These are phyloP conservation scores for Metarhizium sp. DNA, from an alignment of 2,329 filamentous ascomycete species.

Conservation along the genomic window DNA sequence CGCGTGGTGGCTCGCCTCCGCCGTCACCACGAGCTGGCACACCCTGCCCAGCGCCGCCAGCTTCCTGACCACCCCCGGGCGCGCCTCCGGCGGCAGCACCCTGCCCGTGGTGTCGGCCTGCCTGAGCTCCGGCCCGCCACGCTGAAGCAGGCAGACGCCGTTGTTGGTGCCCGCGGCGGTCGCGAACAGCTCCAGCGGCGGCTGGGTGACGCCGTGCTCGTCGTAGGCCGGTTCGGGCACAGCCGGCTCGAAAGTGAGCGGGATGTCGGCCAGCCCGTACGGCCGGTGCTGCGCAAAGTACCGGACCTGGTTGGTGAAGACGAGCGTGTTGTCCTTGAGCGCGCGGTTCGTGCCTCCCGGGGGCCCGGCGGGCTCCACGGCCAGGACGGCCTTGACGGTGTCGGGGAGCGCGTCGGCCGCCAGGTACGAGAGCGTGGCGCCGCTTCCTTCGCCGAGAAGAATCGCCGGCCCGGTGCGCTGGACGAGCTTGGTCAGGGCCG, in stretches of 20 bases:
- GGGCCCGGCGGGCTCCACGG: conserved; percentile 44
- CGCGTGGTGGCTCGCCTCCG: conserved; percentile 43
- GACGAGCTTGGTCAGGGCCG: conserved; percentile 32
- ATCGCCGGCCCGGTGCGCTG: conserved; percentile 28
- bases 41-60: conserved; percentile 38
- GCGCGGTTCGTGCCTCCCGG: conserved; percentile 27
- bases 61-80: conserved; percentile 17
- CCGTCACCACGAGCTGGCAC: conserved; percentile 39
- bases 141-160: conserved; percentile 9
- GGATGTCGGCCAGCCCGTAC: conserved; percentile 32
- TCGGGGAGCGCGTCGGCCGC: conserved; percentile 38
- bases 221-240: neutral
- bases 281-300: conserved; percentile 15
- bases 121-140: neutral
- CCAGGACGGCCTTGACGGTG: conserved; percentile 37
- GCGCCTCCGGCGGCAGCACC: too few relatives aligned
- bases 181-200: neutral
- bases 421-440: conserved; percentile 35
- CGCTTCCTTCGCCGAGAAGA: conserved; percentile 41
- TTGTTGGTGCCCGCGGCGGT: too few relatives aligned
- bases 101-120: neutral
- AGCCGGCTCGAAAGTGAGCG: conserved; percentile 32
- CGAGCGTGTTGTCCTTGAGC: conserved; percentile 2
- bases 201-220: neutral
- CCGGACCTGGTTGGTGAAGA: conserved; percentile 13